These are phyloP conservation scores for Achaetomium macrosporum DNA, from an alignment of 2,329 filamentous ascomycete genomes.

Conservation along the genomic window DNA sequence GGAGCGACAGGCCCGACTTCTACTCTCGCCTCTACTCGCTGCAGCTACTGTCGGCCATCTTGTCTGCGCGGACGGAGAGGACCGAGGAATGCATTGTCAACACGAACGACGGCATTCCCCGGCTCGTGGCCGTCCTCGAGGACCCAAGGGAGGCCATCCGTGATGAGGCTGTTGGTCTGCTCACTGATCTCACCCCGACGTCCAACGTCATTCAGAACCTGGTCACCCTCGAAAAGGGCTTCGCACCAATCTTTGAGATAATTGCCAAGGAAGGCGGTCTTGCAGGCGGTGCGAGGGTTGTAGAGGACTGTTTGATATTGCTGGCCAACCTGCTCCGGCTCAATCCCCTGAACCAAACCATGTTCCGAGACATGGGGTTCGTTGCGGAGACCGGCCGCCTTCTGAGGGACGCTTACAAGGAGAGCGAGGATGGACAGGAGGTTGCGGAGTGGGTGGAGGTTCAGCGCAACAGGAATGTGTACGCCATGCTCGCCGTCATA, in stretches of 20 bases:
- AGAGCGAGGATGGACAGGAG: slow-evolving; percentile 49
- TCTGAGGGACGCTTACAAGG: slow-evolving; percentile 53
- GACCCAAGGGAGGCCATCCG: slow-evolving; percentile 81
- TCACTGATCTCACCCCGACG: slow-evolving; percentile 81
- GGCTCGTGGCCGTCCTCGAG: slow-evolving; percentile 76
- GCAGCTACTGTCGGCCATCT: slow-evolving; percentile 81
- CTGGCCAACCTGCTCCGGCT: slow-evolving; percentile 81
- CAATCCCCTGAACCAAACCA: slow-evolving; percentile 87
- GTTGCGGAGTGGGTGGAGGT: slow-evolving; percentile 68
- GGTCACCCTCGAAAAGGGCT: slow-evolving; percentile 91
- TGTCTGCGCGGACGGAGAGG: slow-evolving; percentile 77
- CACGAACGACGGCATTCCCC: slow-evolving; percentile 80
- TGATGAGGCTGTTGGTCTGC: slow-evolving; percentile 78
- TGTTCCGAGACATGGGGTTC: slow-evolving; percentile 86
- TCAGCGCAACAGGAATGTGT: slow-evolving; percentile 83
- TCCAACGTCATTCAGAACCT: slow-evolving; percentile 90
- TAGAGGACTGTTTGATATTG: slow-evolving; percentile 89
- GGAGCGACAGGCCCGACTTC: slow-evolving; percentile 78
- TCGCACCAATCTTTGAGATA: slow-evolving; percentile 77
- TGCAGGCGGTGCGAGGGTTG: slow-evolving; percentile 72
- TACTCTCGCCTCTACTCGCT: slow-evolving; percentile 87
- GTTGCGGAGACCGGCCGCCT: slow-evolving; percentile 66
- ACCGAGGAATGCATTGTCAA: slow-evolving; percentile 92
- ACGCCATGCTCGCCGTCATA: slow-evolving; percentile 80
- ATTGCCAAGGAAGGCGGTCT: slow-evolving; percentile 78